phyloP scores from a whole-genome alignment of 2,329 filamentous ascomycete species.

The Venturia aucupariae region DNA sequence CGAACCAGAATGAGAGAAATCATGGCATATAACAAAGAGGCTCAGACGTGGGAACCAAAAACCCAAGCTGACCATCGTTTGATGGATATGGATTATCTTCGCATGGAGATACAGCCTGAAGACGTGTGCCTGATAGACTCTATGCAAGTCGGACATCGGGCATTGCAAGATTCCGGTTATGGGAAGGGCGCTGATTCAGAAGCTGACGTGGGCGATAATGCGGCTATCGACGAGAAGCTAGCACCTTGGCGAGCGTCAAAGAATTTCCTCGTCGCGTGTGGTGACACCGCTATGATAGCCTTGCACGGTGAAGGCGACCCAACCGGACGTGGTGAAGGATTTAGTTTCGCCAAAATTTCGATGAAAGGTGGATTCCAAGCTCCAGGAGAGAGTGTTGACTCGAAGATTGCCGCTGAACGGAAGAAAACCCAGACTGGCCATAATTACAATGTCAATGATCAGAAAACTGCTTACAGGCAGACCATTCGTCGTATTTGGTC shows the following conservation, averaged over 20 bases:
- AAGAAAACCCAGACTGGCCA: conserved; percentile 68
- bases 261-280: conserved; percentile 88
- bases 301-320: conserved; percentile 92
- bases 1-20: conserved; percentile 97
- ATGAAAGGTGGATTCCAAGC: conserved; percentile 98
- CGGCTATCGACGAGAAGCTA: conserved; percentile 77
- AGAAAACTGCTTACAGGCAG: conserved; percentile 85
- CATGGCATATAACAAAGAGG: conserved; percentile 78
- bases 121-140: conserved; percentile 90
- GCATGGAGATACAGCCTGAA: conserved; percentile 86
- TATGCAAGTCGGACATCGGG: conserved; percentile 91
- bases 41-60: conserved; percentile 70
- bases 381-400: conserved; percentile 77
- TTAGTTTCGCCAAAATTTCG: conserved; percentile 94
- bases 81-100: conserved; percentile 71
- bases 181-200: conserved; percentile 46
- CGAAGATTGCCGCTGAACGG: conserved; percentile 72
- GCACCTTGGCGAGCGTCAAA: conserved; percentile 96
- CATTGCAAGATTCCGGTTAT: conserved; percentile 85
- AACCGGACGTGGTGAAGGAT: conserved; percentile 83
- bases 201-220: conserved; percentile 59
- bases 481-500: conserved; percentile 91
- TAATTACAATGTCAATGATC: conserved; percentile 93
- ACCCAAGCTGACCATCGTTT: conserved; percentile 53
- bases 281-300: conserved; percentile 93